Evolutionary conservation across 192 early-diverging fungal species (phyloP), one percentile per base, ranked within the genome.

Genomic region (Backusella psychrophila): DNA sequence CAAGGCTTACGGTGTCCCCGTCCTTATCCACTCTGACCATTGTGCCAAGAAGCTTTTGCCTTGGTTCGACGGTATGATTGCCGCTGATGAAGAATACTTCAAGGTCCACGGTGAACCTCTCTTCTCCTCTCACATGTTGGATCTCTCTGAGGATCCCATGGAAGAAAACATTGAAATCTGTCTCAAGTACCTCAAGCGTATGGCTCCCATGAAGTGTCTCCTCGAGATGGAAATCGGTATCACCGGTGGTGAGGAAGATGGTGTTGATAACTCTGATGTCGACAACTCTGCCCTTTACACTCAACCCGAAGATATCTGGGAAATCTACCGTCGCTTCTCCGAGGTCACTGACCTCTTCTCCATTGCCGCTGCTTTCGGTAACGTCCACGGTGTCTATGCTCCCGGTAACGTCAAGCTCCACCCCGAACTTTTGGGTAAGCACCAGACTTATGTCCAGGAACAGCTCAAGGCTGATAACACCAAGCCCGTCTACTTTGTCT

Each of bases 221-320:
- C 90, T 98, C 74, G 97, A 98, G 89, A 98, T 98, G 95, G 97
- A 98, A 89, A 97, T 98, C 69, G 97, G 97, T 86, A 96, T 98
- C 83, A 97, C 96, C 35, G 96, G 97, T 84, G 97, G 97, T 78
- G 97, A 98, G 88, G 97, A 98, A 85, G 97, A 98, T 83, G 97
- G 97, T 85, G 97, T 98, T 71, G 94, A 97, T 91, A 97, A 98
- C 89, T 91, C 93, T 80, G 85, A 87, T 31, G 95, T 96, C 70
- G 96, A 98, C 83, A 96, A 95, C 82, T 89, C 91, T 73, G 77
- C 92, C 21, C 90, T 98, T 11, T 98, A 98, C 89, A 97, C 96
- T 23, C 96, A 97, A 82, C 96, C 97, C 21, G 93, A 96, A 83
- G 97, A 98, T 80, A 94, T 98, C 77, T 94, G 93, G 88, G 95